Conservation (phyloP, 305 asterid genomes). For the Ilex paraguariensis region DNA sequence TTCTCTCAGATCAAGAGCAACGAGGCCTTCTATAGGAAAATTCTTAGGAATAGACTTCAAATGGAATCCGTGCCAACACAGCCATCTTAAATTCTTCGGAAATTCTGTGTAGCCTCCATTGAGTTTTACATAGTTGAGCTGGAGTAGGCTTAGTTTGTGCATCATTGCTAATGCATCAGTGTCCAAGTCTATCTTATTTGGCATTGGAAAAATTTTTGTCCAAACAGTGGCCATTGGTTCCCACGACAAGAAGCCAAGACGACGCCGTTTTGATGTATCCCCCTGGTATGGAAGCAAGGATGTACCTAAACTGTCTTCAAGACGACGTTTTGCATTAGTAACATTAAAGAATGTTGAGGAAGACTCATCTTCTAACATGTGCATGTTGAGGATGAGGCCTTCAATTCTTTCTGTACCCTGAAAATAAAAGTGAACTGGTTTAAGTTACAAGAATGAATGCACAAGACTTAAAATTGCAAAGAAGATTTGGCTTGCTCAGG, state of each 20-base stretch:
- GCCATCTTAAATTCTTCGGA: neutral
- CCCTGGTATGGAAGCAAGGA: neutral
- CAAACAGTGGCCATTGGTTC: neutral
- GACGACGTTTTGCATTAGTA: neutral
- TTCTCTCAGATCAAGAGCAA: neutral
- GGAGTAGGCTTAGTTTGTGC: neutral
- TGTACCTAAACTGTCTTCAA: neutral
- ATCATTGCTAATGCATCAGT: neutral
- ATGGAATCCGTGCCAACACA: neutral
- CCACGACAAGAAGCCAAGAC: neutral
- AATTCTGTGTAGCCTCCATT: neutral
- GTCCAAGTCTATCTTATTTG: neutral
- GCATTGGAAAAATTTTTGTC: neutral
- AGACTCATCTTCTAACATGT: conserved; percentile 10
- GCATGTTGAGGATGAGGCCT: conserved; percentile 14
- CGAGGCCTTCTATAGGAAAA: neutral
- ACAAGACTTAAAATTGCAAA: neutral
- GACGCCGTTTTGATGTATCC: neutral
- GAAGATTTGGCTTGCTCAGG: neutral
- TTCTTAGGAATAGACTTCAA: neutral
- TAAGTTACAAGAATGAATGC: neutral
- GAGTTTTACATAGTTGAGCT: neutral
- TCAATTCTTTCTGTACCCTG: conserved; percentile 16
- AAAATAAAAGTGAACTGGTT: neutral
- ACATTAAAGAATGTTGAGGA: neutral